Evolutionary conservation across 2,329 filamentous ascomycete species (phyloP).

Genomic region (Scedosporium dehoogii): DNA sequence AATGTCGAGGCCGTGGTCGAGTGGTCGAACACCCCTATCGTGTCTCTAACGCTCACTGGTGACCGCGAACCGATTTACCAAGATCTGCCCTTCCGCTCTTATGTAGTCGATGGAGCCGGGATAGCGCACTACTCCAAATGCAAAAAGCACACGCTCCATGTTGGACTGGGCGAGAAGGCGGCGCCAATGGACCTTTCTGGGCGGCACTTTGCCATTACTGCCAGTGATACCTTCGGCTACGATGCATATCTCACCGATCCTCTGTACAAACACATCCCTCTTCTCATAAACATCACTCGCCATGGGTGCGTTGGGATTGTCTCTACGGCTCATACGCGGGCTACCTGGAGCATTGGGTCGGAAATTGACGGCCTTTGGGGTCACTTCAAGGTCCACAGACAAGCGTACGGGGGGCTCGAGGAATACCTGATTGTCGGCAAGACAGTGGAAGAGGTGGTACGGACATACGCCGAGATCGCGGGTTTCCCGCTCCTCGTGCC

Average conservation of each 20-base stretch:
- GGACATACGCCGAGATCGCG: conserved; percentile 55
- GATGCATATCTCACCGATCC: conserved; percentile 62
- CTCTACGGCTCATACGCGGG: conserved; percentile 55
- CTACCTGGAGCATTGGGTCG: conserved; percentile 55
- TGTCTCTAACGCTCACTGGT: conserved; percentile 42
- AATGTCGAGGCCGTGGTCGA: conserved; percentile 44
- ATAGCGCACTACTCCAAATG: conserved; percentile 57
- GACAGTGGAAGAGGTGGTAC: conserved; percentile 56
- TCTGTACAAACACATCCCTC: conserved; percentile 65
- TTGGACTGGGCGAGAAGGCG: conserved; percentile 63
- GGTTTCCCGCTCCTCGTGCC: conserved; percentile 60
- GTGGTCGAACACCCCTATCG: conserved; percentile 47
- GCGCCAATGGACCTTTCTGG: conserved; percentile 64
- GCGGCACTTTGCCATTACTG: conserved; percentile 55
- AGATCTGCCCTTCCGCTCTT: conserved; percentile 57
- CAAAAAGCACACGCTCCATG: conserved; percentile 53
- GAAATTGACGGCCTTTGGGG: conserved; percentile 72
- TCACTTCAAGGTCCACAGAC: conserved; percentile 62
- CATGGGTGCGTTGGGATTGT: conserved; percentile 57
- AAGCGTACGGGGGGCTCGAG: conserved; percentile 62
- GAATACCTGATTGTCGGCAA: conserved; percentile 59
- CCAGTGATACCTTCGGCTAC: conserved; percentile 65
- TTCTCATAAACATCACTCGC: conserved; percentile 58
- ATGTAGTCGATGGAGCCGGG: conserved; percentile 34
- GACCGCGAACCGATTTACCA: conserved; percentile 44